Conservation (phyloP, 139 green algal genomes). For the Asterochloris erici region DNA sequence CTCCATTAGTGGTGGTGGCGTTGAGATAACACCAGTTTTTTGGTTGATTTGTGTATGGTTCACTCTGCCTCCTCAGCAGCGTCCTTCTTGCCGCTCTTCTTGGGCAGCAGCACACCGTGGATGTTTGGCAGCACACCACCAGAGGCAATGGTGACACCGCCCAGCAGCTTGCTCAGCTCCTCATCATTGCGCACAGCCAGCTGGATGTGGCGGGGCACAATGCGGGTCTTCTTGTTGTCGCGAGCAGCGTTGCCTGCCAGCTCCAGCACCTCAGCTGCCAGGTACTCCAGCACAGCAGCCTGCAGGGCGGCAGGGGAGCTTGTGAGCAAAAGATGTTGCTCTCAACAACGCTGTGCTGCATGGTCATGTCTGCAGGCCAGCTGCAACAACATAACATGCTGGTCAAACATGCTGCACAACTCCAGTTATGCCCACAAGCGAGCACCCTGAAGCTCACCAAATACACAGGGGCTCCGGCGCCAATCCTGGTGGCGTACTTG, state of each 20-base stretch:
- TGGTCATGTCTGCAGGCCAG: too few species aligned
- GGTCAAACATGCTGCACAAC: neutral
- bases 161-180: constrained; percentile 78
- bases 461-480: constrained; percentile 70
- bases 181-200: constrained; percentile 92
- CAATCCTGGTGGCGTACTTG: constrained; percentile 59
- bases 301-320: constrained; percentile 52
- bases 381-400: too few species aligned
- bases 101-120: constrained; percentile 76
- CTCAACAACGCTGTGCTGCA: neutral
- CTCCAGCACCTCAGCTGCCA: constrained; percentile 77
- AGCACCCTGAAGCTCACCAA: constrained; percentile 35
- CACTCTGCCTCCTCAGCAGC: neutral
- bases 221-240: constrained; percentile 85
- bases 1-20: neutral
- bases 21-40: constrained; percentile 21
- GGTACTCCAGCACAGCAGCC: constrained; percentile 82
- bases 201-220: constrained; percentile 85
- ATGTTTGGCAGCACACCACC: constrained; percentile 88
- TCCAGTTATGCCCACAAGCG: neutral
- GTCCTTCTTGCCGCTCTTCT: constrained; percentile 56
- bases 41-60: neutral
- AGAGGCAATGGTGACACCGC: constrained; percentile 66
- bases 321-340: neutral
- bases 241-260: constrained; percentile 68